Evolutionary conservation across 352 stramenopile species (phyloP), one percentile per base, ranked within the genome.

Genomic region (Globisporangium alternatum): DNA sequence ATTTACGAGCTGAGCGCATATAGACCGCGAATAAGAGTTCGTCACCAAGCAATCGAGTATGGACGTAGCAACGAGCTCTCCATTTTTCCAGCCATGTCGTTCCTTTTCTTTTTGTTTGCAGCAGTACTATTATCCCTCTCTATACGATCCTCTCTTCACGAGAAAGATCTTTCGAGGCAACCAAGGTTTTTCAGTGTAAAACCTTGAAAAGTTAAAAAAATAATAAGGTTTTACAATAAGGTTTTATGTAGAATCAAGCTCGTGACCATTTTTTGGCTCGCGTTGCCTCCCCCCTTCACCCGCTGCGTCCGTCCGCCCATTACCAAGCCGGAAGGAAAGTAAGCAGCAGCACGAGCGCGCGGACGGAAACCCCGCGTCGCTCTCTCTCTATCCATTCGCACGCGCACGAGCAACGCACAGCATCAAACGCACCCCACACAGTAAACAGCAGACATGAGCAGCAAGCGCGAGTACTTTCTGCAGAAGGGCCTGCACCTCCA

Each of bases 401-500:
- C 43, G 41, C 43, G 58, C 60, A 57, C 54, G 51, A 53, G 33
- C 67, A 60, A 43, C 52, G 28, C 35, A 39, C 41, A 39, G 8
- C 56, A 48, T 58, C 57, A 71, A 21, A 62, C 25, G 59, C 55
- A 60, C n/a, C 13, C 22, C 17, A 76, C 71, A 75, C 67, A 84
- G 58, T 81, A 64, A 57, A 12, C 49, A 76, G 74, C 67, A 81
- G 74, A 72, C 69, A 95, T 95, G 86, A 83, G 68, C 75, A 83
- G 69, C 77, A 93, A 91, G 75, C 85, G 78, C 72, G 86, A 92
- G 59, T 93, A 95, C 66, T 78, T 83, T 70, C 65, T 93, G 56
- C 83, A 91, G 73, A 92, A 92, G 68, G 86, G 83, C 15, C 78
- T 88, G 53, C 82, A 91, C 74, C 78, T 93, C 56, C 74, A 95